phyloP scores from a whole-genome alignment of 768 basidiomycete species.

The Suillus subaureus region DNA sequence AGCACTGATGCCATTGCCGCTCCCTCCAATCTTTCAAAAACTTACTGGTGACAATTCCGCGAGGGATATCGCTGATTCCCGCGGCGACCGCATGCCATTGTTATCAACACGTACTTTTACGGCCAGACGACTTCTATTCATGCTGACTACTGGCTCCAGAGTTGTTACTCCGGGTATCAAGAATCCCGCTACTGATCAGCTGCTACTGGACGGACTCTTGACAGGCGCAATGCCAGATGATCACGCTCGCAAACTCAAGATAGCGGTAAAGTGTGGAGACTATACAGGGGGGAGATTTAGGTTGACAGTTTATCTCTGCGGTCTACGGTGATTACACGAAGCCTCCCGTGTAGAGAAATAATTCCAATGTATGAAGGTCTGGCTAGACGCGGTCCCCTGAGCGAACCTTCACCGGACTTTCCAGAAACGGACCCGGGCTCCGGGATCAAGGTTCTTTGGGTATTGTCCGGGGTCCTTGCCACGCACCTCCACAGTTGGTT shows the following conservation, averaged over 20 bases:
- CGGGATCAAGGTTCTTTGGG: not conserved
- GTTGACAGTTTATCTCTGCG: not conserved
- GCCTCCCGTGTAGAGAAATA: not conserved
- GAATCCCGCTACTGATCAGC: not conserved
- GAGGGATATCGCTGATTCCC: not conserved
- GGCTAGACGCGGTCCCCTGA: not conserved
- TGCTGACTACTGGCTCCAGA: not conserved
- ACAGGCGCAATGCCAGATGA: not conserved
- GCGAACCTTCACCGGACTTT: not conserved
- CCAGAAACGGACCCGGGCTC: not conserved
- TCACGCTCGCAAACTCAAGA: not conserved
- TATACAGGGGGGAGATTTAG: not conserved
- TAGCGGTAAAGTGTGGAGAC: not conserved
- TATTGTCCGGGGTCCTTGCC: conserved; percentile 5
- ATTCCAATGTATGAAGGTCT: not conserved
- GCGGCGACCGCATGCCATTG: not conserved
- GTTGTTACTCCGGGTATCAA: not conserved
- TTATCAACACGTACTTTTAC: not conserved
- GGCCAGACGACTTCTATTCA: not conserved
- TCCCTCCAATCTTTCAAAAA: not conserved
- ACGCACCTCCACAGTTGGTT: not conserved
- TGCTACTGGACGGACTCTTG: not conserved
- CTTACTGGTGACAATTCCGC: not conserved
- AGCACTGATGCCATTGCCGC: not conserved
- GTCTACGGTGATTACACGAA: not conserved